Evolutionary conservation across 352 stramenopile genomes (phyloP).

Genomic region (Pelagophyceae sp.): DNA sequence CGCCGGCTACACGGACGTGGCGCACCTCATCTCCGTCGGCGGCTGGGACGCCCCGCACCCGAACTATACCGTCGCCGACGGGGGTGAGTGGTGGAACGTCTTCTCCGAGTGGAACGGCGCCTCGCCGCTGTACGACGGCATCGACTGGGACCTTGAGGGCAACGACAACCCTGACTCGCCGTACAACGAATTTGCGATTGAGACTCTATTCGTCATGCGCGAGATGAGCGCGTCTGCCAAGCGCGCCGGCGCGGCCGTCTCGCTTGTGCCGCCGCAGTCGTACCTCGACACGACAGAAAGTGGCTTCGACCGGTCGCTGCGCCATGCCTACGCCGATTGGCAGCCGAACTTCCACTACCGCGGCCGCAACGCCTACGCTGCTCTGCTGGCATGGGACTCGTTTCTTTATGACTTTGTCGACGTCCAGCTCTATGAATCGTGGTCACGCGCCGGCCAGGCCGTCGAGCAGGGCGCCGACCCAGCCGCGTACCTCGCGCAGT

Average conservation of each 20-base stretch:
- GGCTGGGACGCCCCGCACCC: conserved; percentile 48
- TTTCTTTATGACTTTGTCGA: conserved; percentile 48
- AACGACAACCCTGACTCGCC: conserved; percentile 40
- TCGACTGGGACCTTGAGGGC: conserved; percentile 57
- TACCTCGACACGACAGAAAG: conserved; percentile 40
- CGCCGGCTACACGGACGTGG: conserved; percentile 27
- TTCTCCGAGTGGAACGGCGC: conserved; percentile 39
- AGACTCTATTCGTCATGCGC: conserved; percentile 32
- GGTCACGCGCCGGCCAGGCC: conserved; percentile 44
- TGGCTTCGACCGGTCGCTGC: background rate
- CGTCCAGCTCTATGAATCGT: conserved; percentile 54
- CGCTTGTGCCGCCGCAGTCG: conserved; percentile 50
- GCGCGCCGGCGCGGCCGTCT: conserved; percentile 34
- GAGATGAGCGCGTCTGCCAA: conserved; percentile 40
- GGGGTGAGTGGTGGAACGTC: conserved; percentile 36
- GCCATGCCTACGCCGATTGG: background rate
- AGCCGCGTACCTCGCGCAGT: conserved; percentile 35
- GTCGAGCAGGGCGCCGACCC: conserved; percentile 30
- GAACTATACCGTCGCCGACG: conserved; percentile 23
- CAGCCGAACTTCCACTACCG: background rate
- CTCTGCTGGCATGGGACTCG: conserved; percentile 1
- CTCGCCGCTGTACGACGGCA: conserved; percentile 45
- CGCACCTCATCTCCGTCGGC: conserved; percentile 47
- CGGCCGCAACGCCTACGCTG: background rate
- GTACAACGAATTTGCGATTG: conserved; percentile 37